A percentile compares a stretch with the other conserved stretches of the same genome.
Conservation (phyloP, 2,329 filamentous ascomycete species). For the Tolypocladium cylindrosporum region DNA sequence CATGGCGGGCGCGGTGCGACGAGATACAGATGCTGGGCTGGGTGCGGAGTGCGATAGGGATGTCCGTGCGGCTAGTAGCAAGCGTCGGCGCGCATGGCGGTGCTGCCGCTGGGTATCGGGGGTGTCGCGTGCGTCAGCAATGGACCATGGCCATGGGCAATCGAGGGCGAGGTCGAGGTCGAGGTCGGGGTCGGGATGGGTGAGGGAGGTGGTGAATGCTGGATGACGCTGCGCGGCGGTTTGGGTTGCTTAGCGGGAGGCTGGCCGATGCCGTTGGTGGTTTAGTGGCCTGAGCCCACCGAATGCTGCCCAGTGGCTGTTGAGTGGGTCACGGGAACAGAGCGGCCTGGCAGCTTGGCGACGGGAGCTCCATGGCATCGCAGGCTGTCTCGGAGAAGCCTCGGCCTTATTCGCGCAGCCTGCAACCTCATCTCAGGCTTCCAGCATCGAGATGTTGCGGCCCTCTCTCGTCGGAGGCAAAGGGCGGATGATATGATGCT, state of each 20-base stretch:
- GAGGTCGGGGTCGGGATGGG: constrained; percentile 1
- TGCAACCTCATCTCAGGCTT: not conserved
- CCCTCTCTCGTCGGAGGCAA: not conserved
- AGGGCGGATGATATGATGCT: not conserved
- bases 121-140: constrained; percentile 6
- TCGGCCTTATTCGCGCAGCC: not conserved
- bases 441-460: too few relatives aligned
- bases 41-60: not conserved
- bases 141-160: constrained; percentile 1
- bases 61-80: not conserved
- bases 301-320: not conserved
- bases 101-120: constrained; percentile 1
- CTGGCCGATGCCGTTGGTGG: not conserved
- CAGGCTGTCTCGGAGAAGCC: not conserved
- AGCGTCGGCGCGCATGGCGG: constrained; percentile 10
- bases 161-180: not conserved
- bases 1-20: constrained; percentile 38
- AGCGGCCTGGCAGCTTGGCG: too few relatives aligned
- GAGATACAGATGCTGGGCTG: constrained; percentile 19
- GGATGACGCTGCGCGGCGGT: not conserved
- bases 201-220: not conserved
- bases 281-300: not conserved
- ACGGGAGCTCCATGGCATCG: not conserved
- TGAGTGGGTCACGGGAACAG: not conserved
- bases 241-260: not conserved